phyloP scores from a whole-genome alignment of 2,329 filamentous ascomycete genomes.

The Podosphaera fusca region DNA sequence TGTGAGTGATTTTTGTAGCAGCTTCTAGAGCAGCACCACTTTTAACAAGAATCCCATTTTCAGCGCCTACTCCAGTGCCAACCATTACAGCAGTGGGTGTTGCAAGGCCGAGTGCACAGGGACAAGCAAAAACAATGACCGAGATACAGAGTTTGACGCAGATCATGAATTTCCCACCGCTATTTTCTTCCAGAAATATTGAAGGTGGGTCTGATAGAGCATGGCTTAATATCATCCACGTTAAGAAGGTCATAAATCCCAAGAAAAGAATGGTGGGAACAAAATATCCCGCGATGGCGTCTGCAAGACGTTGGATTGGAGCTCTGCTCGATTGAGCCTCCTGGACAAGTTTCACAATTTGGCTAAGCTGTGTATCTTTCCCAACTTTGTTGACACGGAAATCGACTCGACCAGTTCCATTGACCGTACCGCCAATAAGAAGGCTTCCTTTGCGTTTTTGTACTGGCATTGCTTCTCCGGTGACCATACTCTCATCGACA shows the following conservation, averaged over 20 bases:
- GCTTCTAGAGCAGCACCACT: constrained; percentile 80
- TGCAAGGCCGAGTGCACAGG: constrained; percentile 83
- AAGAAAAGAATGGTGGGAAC: constrained; percentile 73
- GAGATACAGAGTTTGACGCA: constrained; percentile 95
- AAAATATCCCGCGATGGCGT: constrained; percentile 80
- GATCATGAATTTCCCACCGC: constrained; percentile 84
- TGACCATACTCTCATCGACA: constrained; percentile 95
- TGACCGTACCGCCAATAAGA: constrained; percentile 86
- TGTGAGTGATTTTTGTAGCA: constrained; percentile 69
- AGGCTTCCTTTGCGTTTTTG: constrained; percentile 60
- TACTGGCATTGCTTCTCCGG: constrained; percentile 87
- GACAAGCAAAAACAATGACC: constrained; percentile 94
- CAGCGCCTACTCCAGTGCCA: constrained; percentile 85
- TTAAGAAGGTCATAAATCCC: constrained; percentile 62
- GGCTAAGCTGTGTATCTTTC: constrained; percentile 85
- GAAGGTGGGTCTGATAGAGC: constrained; percentile 60
- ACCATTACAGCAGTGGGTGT: constrained; percentile 98
- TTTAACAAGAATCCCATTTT: constrained; percentile 94
- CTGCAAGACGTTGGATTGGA: constrained; percentile 81
- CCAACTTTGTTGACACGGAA: constrained; percentile 83
- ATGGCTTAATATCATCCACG: constrained; percentile 91
- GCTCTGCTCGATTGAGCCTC: constrained; percentile 87
- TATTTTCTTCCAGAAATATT: constrained; percentile 60
- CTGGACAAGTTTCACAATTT: constrained; percentile 96
- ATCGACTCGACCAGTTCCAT: constrained; percentile 75